Conservation (phyloP, 164 flowering plant species). For the Stephania japonica region DNA sequence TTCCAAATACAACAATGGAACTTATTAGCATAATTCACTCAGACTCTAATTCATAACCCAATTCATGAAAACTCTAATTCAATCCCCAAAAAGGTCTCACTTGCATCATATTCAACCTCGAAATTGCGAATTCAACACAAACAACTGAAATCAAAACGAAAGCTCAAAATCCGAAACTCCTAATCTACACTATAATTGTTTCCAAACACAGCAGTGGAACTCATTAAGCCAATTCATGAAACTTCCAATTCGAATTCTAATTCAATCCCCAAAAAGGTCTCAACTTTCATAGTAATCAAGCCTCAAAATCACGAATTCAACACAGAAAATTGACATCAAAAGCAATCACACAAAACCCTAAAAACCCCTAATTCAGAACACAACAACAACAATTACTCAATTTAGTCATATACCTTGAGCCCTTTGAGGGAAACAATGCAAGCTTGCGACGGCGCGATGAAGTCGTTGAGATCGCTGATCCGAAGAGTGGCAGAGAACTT, state of each 20-base stretch:
- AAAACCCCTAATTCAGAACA: neutral
- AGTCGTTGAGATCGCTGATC: slow-evolving; percentile 81
- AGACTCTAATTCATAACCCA: too few species aligned
- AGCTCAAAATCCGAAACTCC: neutral
- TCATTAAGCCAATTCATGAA: neutral
- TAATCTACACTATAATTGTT: neutral
- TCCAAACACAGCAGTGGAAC: neutral
- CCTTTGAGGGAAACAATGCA: slow-evolving; percentile 76
- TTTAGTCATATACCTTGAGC: slow-evolving; percentile 30
- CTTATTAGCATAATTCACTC: slow-evolving; percentile 29
- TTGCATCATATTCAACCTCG: neutral
- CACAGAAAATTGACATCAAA: neutral
- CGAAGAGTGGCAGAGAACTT: slow-evolving; percentile 81
- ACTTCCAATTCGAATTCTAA: too few species aligned
- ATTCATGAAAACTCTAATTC: neutral
- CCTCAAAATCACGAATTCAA: neutral
- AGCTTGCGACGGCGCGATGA: slow-evolving; percentile 89
- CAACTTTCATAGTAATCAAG: neutral
- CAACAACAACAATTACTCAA: slow-evolving; percentile 20
- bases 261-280: neutral
- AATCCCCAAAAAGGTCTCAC: neutral
- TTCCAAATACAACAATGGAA: neutral
- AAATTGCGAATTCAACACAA: neutral
- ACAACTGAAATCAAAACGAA: neutral
- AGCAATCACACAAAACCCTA: neutral